Percentiles rank a stretch among this genome's conserved stretches.
Conservation (phyloP, 2,329 filamentous ascomycete genomes). For the Monosporascus sp. region DNA sequence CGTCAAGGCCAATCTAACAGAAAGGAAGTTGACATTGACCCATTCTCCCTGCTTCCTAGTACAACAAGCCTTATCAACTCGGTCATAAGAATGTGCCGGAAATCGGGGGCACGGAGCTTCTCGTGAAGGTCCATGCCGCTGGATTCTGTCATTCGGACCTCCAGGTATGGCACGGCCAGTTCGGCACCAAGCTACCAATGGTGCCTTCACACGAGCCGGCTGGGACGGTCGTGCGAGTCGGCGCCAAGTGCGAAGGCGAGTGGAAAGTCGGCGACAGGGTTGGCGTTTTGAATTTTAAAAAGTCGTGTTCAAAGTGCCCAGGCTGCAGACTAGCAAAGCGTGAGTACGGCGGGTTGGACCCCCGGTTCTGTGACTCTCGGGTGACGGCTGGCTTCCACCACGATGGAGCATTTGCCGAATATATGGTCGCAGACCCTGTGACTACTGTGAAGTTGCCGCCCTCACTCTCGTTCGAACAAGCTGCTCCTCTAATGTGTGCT, state of each 20-base stretch:
- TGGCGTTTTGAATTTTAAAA: constrained; percentile 29
- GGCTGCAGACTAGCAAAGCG: constrained; percentile 20
- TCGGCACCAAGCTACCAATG: constrained; percentile 21
- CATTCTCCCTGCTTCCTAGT: constrained; percentile 13
- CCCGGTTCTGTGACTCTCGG: constrained; percentile 26
- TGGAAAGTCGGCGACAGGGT: constrained; percentile 30
- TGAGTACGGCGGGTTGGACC: constrained; percentile 14
- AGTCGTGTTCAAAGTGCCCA: constrained; percentile 22
- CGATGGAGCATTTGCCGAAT: constrained; percentile 30
- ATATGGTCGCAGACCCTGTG: constrained; percentile 24
- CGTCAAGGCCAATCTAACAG: neutral
- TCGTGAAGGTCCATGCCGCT: constrained; percentile 28
- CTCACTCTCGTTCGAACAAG: constrained; percentile 25
- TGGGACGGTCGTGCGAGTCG: constrained; percentile 25
- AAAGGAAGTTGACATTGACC: neutral
- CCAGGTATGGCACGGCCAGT: constrained; percentile 29
- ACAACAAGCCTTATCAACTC: constrained; percentile 23
- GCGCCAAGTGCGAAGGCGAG: constrained; percentile 10
- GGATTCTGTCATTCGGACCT: constrained; percentile 33
- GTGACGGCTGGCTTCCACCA: constrained; percentile 29
- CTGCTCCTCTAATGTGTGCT: constrained; percentile 31
- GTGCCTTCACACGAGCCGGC: constrained; percentile 32
- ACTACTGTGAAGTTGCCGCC: constrained; percentile 24
- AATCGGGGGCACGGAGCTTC: constrained; percentile 21
- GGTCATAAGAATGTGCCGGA: constrained; percentile 13